Evolutionary conservation across 306 rosid species (phyloP), one percentile per base, ranked within the genome.

Genomic region (Quercus gilva): DNA sequence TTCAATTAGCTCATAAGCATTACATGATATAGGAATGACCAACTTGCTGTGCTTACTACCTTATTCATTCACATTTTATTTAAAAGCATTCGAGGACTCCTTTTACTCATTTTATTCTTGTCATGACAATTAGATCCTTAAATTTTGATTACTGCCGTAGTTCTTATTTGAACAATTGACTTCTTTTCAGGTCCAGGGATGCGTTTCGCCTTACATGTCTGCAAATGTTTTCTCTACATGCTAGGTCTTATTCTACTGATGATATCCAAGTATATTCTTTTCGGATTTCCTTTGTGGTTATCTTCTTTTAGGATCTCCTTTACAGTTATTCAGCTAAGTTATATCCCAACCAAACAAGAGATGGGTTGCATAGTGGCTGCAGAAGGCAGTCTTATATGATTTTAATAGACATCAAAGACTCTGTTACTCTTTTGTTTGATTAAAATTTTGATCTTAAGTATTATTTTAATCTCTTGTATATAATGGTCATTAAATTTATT

Each of bases 161-260:
- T 75, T 73, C 79, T 81, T 69, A 75, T 73, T n/a, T 6, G 26
- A 76, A 73, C 58, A 70, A 35, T 49, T 59, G 69, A 6, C 55
- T 58, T 43, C 14, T 74, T 88, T 86, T 60, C 93, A 93, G 98
- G 93, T 90, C 13, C 87, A 87, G 85, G 97, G 94, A 58, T 87
- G 97, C 84, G 74, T 85, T 55, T 90, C 98, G 1, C 97, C 98
- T 35, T 93, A 93, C 79, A 86, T 91, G 86, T 80, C 89, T 52
- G 77, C 86, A 4, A 87, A 90, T 85, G 90, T 85, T 83, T 65
- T 91, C 57, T 78, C 89, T 19, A 25, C 87, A 58, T 84, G 91
- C 86, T 86, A 84, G 81, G 57, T 63, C 64, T 5, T 75, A 25
- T 7, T 5, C 43, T 41, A 57, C 10, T 20, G 58, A 69, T 76